Evolutionary conservation across 306 rosid genomes (phyloP), one percentile per base, ranked within the genome.

Genomic region (Urtica urens): DNA sequence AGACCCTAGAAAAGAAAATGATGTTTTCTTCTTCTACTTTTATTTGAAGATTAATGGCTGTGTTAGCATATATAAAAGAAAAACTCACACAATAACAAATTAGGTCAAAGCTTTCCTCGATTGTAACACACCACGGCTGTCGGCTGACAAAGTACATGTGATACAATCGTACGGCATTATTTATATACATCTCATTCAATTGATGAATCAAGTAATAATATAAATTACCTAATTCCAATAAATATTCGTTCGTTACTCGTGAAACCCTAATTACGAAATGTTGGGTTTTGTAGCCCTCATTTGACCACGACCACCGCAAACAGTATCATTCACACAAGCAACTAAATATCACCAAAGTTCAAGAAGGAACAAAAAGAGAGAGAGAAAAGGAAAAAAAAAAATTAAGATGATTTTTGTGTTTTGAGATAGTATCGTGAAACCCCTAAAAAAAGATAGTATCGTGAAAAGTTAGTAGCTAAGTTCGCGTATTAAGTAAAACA

Each of bases 251-350:
- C 26, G 52, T 19, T 22, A 38, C 23, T 24, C 38, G 53, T 20
- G 61, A 41, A 54, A 54, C 55, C 58, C 28, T 23, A 45, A 58
- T 42, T 55, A 26, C 38, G 29, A 50, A 50, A 57, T 65, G 59
- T 43, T 49, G 54, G 64, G 43, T 42, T 50, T 25, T 57, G 64
- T 55, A 17, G 38, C 51, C n/a, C 65, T 31, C 59, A 56, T 45
- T 59, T 55, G 68, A 64, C 64, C 31, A 58, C 35, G 39, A 53
- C 51, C 26, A 37, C 44, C 2, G 10, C 16, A 16, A 2, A 6
- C n/a, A n/a, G n/a, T n/a, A n/a, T n/a, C n/a, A n/a, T 11, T 26
- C 7, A 7, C 10, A 18, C 38, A 7, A 27, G 16, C 10, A 24
- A 24, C 34, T 23, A 12, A 21, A n/a, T n/a, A n/a, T n/a, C n/a